Base-by-base conservation (phyloP, 768 basidiomycete genomes). In the Mycena leptocephala region DNA sequence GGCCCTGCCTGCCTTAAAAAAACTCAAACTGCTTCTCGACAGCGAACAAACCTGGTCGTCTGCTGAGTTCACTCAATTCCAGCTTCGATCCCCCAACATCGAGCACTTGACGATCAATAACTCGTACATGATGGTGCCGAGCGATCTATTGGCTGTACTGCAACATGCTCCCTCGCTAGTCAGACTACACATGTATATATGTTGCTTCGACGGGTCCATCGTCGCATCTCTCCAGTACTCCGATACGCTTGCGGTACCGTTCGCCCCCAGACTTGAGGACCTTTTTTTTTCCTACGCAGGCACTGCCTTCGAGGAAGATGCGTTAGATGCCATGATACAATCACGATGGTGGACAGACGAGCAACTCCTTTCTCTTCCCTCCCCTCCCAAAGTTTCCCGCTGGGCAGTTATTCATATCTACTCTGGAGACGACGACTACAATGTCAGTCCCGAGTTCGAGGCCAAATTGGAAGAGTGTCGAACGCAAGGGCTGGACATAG, bases 331-430 rank as follows among this genome's bases (percentile, higher is more conserved):
- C 16, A 72, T 65, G 71, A 69, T 76, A 32, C 43, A 28, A 22
- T 72, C 76, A 5, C 70, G 76, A 20, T 76, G 70, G 76, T 72
- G 76, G 76, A 67, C 71, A 1, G 71, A 72, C 30, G 68, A 41
- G 53, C 62, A 75, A 51, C 33, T 70, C 18, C 18, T 46, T 26
- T 32, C 61, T 4, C 37, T 69, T 16, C 74, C 66, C 1, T 37
- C 51, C 1, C 68, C 68, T 10, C 74, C 67, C 39, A 30, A 48
- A 24, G 68, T 75, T 24, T 35, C 67, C 16, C 67, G 74, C 26
- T 75, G 74, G 74, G 62, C 67, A 30, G 18, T 0, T 6, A 41
- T 74, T 30, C 3, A 11, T 8, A 41, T 69, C 18, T 9, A 20
- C 11, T 20, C 39, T 14, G 33, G 2, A n/a, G 33, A 46, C n/a